A percentile compares a stretch with the other conserved stretches of the same genome.
These are phyloP conservation scores for Endocarpon pusillum DNA, from an alignment of 495 filamentous ascomycete species.

Conservation along the genomic window DNA sequence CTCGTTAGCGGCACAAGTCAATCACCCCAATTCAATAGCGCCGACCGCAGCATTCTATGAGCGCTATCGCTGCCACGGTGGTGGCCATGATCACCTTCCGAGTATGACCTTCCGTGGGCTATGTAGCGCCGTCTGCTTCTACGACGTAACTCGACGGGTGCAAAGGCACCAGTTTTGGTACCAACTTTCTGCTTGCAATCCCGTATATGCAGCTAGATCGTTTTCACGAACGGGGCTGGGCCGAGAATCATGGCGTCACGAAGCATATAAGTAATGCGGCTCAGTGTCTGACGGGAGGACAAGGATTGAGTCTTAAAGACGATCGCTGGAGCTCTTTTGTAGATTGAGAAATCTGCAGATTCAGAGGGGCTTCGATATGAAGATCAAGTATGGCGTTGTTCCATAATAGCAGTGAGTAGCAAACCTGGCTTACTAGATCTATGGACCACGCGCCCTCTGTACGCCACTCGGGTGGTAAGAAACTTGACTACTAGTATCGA, in stretches of 20 bases:
- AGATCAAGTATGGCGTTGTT: too few species aligned
- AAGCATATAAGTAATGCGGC: constrained; percentile 5
- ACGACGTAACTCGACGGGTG: constrained; percentile 6
- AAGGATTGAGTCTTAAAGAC: too few species aligned
- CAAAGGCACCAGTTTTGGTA: constrained; percentile 11
- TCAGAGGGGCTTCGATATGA: too few species aligned
- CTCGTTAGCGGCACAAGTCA: constrained; percentile 5
- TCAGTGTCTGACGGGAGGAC: constrained; percentile 11
- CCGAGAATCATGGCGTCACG: constrained; percentile 5
- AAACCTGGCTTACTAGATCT: too few species aligned
- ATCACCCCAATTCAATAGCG: constrained; percentile 8
- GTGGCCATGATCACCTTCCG: constrained; percentile 8
- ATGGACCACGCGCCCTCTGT: too few species aligned
- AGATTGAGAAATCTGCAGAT: too few species aligned
- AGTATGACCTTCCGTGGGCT: constrained; percentile 3
- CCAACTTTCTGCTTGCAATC: constrained; percentile 8
- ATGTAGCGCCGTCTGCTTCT: constrained; percentile 4
- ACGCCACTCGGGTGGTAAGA: too few species aligned
- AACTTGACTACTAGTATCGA: too few species aligned
- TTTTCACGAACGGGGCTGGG: constrained; percentile 2
- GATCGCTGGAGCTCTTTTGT: too few species aligned
- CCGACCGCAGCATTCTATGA: constrained; percentile 7
- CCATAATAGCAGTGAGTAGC: too few species aligned
- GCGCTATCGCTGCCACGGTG: constrained; percentile 4
- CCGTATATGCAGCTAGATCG: constrained; percentile 6